Evolutionary conservation across 768 basidiomycete species (phyloP), one percentile per base, ranked within the genome.

Genomic region (Agaricus bisporus): DNA sequence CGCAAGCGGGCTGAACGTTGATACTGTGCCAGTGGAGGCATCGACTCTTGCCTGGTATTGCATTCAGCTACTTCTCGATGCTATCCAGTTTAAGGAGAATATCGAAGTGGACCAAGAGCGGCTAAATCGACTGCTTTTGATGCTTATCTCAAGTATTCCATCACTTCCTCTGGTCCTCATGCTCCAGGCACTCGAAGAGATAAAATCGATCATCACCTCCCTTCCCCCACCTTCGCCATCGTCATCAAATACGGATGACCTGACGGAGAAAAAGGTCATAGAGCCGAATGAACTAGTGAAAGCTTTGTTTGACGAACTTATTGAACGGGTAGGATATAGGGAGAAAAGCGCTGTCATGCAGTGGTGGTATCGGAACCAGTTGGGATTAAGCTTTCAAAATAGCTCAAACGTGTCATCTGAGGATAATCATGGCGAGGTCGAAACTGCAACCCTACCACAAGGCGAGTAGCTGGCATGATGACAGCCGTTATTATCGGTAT

Each of bases 21-120:
- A 60, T 37, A 39, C 57, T 18, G 51, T 47, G 25, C 32, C 66
- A 36, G 63, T 64, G 44, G 66, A 68, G 37, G 58, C 60, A 54
- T 63, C 75, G 46, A 69, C 77, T 0, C 73, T 88, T n/a, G 81
- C 82, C 3, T 86, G 85, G 81, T 77, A 84, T 61, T 88, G 84
- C 67, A 69, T 91, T 54, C 76, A 78, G 48, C 63, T 74, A 32
- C 70, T 90, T 26, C 64, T 87, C 14, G 67, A 70, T 37, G 69
- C 72, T 9, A 79, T 86, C 41, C 15, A 7, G 25, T 18, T 29
- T 9, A 41, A 17, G 28, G 17, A 41, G 36, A 26, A 2, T 25
- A 41, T 51, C 42, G 48, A 61, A 60, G 49, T 57, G 56, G 11
- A 64, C 60, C 52, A 59, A 56, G 43, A 66, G 9, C 72, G 68